These are phyloP conservation scores for Diaporthe ilicicola DNA, from an alignment of 2,329 filamentous ascomycete genomes.

Conservation along the genomic window DNA sequence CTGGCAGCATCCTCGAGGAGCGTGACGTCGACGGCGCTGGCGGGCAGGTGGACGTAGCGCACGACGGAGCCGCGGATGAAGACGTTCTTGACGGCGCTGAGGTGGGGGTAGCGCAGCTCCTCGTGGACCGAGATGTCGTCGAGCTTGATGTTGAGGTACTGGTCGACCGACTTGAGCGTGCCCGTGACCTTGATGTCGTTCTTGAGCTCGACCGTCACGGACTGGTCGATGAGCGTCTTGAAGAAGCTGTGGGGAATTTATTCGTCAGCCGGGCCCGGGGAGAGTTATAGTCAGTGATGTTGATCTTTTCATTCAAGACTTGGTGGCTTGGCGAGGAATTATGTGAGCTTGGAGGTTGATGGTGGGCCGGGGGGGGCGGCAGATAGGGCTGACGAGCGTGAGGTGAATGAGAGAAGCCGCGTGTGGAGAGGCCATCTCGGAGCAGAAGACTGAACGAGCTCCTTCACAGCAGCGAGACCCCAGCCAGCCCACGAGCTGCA, in stretches of 20 bases:
- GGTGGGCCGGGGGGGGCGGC: too few relatives aligned
- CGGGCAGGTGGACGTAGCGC: slow-evolving; percentile 88
- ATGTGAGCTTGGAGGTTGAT: too few relatives aligned
- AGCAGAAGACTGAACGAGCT: neutral
- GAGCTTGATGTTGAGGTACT: slow-evolving; percentile 99
- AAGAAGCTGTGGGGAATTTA: slow-evolving; percentile 74
- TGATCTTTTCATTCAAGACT: too few relatives aligned
- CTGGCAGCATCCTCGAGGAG: slow-evolving; percentile 90
- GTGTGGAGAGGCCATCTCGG: neutral
- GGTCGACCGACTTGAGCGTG: slow-evolving; percentile 95
- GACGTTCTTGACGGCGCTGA: slow-evolving; percentile 91
- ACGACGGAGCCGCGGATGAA: slow-evolving; percentile 95
- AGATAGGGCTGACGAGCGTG: too few relatives aligned
- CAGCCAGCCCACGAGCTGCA: neutral
- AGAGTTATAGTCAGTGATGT: neutral
- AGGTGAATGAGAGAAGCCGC: neutral
- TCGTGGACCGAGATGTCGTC: slow-evolving; percentile 94
- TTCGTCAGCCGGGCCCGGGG: neutral
- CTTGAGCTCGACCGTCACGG: slow-evolving; percentile 98
- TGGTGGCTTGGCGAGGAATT: too few relatives aligned
- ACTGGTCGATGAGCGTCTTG: slow-evolving; percentile 97
- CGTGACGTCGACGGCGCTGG: slow-evolving; percentile 82
- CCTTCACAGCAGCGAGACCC: neutral
- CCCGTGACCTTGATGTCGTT: slow-evolving; percentile 98
- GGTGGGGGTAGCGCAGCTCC: slow-evolving; percentile 92